Evolutionary conservation across 2,329 filamentous ascomycete species (phyloP).

Genomic region (Samsoniella hepiali): DNA sequence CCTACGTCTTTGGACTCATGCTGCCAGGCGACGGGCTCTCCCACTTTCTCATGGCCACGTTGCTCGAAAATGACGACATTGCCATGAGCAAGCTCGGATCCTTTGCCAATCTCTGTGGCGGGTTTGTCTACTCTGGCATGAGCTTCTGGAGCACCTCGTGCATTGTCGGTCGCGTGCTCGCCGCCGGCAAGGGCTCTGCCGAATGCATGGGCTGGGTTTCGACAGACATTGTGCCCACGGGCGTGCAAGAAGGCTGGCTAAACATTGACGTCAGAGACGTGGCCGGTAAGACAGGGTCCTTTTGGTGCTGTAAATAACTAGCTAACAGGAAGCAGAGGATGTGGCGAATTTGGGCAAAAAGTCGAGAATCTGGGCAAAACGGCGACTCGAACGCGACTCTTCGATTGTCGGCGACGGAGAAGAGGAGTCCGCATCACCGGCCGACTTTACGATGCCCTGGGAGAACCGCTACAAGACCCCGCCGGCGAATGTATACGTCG

Average conservation of each 20-base stretch:
- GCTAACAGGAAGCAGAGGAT: slow-evolving; percentile 38
- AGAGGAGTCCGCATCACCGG: slow-evolving; percentile 51
- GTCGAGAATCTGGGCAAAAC: slow-evolving; percentile 60
- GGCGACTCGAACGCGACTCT: slow-evolving; percentile 56
- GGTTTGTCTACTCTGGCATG: slow-evolving; percentile 60
- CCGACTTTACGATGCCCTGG: slow-evolving; percentile 60
- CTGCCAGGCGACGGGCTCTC: slow-evolving; percentile 61
- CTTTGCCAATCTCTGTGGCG: slow-evolving; percentile 60
- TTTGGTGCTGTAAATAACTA: not conserved
- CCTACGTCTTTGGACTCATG: slow-evolving; percentile 63
- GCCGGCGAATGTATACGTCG: slow-evolving; percentile 47
- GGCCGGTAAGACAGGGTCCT: slow-evolving; percentile 39
- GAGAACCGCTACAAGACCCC: slow-evolving; percentile 51
- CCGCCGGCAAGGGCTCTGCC: slow-evolving; percentile 57
- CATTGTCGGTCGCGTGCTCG: slow-evolving; percentile 62
- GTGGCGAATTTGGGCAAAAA: slow-evolving; percentile 49
- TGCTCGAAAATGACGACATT: slow-evolving; percentile 61
- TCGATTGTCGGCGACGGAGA: slow-evolving; percentile 58
- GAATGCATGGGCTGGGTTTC: slow-evolving; percentile 70
- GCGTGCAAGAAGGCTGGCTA: slow-evolving; percentile 54
- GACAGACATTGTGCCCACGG: slow-evolving; percentile 53
- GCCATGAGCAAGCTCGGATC: slow-evolving; percentile 58
- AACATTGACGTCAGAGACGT: slow-evolving; percentile 55
- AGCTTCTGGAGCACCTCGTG: slow-evolving; percentile 69
- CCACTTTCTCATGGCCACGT: slow-evolving; percentile 63